phyloP scores from a whole-genome alignment of 2,329 filamentous ascomycete species.

The Pseudocercospora cruenta region DNA sequence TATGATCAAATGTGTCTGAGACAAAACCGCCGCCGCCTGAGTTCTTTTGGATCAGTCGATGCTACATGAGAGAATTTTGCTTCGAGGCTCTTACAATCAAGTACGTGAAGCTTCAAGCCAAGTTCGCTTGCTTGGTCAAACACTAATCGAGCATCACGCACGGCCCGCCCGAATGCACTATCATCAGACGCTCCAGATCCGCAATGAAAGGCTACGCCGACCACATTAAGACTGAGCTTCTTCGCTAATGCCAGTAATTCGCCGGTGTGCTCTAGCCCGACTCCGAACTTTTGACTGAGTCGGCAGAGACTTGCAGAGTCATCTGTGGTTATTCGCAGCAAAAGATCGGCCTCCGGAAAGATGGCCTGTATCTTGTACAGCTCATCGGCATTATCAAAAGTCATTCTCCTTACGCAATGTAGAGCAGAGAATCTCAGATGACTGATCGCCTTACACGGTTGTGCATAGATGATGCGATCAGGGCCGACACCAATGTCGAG shows the following conservation, averaged over 20 bases:
- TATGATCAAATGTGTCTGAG: slow-evolving; percentile 86
- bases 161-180: slow-evolving; percentile 83
- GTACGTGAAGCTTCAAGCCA: slow-evolving; percentile 80
- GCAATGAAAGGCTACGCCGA: slow-evolving; percentile 97
- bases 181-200: slow-evolving; percentile 95
- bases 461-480: slow-evolving; percentile 94
- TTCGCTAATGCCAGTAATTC: slow-evolving; percentile 78
- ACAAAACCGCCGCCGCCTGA: slow-evolving; percentile 79
- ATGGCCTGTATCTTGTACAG: slow-evolving; percentile 96
- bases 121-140: slow-evolving; percentile 80
- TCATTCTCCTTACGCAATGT: slow-evolving; percentile 93
- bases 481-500: slow-evolving; percentile 81
- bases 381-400: slow-evolving; percentile 97
- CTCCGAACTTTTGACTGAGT: slow-evolving; percentile 96
- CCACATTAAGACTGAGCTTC: slow-evolving; percentile 82
- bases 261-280: slow-evolving; percentile 78
- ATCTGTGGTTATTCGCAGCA: slow-evolving; percentile 92
- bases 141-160: slow-evolving; percentile 82
- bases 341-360: slow-evolving; percentile 86
- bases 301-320: slow-evolving; percentile 93
- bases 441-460: slow-evolving; percentile 99
- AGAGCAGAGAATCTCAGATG: slow-evolving; percentile 89
- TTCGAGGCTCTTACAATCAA: slow-evolving; percentile 68
- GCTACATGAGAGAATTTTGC: background rate
- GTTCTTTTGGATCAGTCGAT: too few relatives aligned